Evolutionary conservation across 768 basidiomycete species (phyloP).

Genomic region (Kwoniella sp.): DNA sequence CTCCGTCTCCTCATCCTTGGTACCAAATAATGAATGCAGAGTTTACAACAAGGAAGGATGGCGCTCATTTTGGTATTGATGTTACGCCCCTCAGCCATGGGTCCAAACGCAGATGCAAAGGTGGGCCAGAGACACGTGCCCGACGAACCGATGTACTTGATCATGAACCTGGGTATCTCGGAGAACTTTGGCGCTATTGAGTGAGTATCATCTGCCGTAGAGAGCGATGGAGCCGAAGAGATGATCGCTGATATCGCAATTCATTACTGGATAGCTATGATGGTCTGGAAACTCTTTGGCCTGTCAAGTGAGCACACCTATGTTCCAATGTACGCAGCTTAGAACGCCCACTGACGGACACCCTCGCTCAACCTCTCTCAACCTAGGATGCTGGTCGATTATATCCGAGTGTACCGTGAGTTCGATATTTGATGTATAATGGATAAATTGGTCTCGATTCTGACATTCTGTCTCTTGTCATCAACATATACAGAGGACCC

Average conservation of each 20-base stretch:
- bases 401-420: constrained; percentile 80
- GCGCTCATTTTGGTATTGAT: constrained; percentile 13
- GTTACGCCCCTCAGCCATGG: constrained; percentile 69
- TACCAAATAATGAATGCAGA: no score
- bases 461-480: background rate
- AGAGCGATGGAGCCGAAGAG: no score
- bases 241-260: no score
- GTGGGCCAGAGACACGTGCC: constrained; percentile 74
- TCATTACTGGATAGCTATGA: constrained; percentile 50
- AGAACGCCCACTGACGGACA: constrained; percentile 64
- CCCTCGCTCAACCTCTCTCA: background rate
- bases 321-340: constrained; percentile 17
- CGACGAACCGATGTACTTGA: constrained; percentile 71
- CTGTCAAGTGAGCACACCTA: constrained; percentile 35
- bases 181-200: constrained; percentile 67
- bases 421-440: background rate
- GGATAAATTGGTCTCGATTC: background rate
- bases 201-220: constrained; percentile 26
- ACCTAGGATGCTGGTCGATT: constrained; percentile 78
- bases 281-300: constrained; percentile 44
- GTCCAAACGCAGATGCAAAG: constrained; percentile 64
- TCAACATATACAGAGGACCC: constrained; percentile 46
- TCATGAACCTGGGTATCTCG: constrained; percentile 67
- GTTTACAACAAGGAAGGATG: background rate
- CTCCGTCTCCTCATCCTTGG: no score